These are phyloP conservation scores for Boletellus sp. DNA, from an alignment of 768 basidiomycete species.

Conservation along the genomic window DNA sequence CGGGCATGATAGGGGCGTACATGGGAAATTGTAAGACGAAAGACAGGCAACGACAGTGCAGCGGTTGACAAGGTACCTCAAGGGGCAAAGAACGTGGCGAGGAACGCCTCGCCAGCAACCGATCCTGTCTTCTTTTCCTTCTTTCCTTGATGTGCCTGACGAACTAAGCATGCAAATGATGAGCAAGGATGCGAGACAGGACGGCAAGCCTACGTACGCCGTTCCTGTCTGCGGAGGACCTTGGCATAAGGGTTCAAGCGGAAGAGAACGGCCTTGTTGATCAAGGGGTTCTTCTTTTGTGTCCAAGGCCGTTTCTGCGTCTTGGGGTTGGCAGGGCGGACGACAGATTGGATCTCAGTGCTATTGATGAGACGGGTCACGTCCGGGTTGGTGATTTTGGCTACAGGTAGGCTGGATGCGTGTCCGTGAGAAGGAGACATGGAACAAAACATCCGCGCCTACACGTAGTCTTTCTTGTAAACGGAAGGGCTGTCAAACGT, in stretches of 20 bases:
- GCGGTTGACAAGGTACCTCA: constrained; percentile 36
- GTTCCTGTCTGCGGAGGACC: constrained; percentile 83
- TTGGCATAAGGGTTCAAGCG: constrained; percentile 99
- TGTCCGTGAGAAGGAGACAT: background rate
- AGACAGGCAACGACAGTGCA: constrained; percentile 4
- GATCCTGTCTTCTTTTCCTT: constrained; percentile 60
- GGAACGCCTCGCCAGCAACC: constrained; percentile 79
- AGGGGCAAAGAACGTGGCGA: constrained; percentile 80
- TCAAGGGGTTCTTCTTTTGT: constrained; percentile 98
- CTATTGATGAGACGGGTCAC: constrained; percentile 98
- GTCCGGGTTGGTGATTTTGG: constrained; percentile 97
- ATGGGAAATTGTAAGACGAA: constrained; percentile 13
- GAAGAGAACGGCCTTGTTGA: constrained; percentile 93
- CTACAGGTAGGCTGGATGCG: constrained; percentile 70
- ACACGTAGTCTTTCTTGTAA: constrained; percentile 90
- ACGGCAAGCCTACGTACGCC: constrained; percentile 55
- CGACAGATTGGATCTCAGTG: constrained; percentile 94
- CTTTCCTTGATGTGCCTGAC: constrained; percentile 58
- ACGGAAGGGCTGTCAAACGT: constrained; percentile 85
- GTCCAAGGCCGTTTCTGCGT: constrained; percentile 92
- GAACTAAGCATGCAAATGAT: constrained; percentile 46
- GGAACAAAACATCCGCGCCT: constrained; percentile 23
- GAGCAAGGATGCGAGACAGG: background rate
- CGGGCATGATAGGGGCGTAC: constrained; percentile 14
- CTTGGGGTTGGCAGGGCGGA: constrained; percentile 85